Conservation (phyloP, 352 stramenopile species). For the Pythium dissimile region DNA sequence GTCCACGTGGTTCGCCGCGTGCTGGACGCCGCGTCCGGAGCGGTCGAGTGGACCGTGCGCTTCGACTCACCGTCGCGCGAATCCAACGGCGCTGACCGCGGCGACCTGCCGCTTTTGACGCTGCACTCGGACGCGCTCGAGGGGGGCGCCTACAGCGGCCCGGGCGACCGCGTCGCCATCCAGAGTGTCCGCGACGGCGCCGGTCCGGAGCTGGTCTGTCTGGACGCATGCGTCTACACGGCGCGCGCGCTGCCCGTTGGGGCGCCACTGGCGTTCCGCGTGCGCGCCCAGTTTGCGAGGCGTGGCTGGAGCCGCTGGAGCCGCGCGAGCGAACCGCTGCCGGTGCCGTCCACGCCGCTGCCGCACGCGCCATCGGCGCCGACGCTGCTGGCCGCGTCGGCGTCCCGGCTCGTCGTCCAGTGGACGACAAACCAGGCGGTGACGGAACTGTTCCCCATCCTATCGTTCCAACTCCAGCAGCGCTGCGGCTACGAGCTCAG, state of each 20-base stretch:
- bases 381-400: conserved; percentile 32
- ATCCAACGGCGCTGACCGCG: conserved; percentile 12
- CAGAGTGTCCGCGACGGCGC: conserved; percentile 33
- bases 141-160: conserved; percentile 39
- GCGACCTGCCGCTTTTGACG: conserved; percentile 40
- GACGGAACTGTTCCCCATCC: conserved; percentile 32
- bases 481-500: conserved; percentile 39
- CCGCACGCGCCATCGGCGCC: conserved; percentile 40
- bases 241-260: conserved; percentile 24
- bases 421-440: conserved; percentile 25
- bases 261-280: conserved; percentile 39
- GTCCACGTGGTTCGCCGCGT: conserved; percentile 50
- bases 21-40: conserved; percentile 16
- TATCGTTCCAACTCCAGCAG: conserved; percentile 43
- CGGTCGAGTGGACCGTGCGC: conserved; percentile 50
- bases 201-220: conserved; percentile 23
- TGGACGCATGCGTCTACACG: conserved; percentile 25
- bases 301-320: conserved; percentile 59
- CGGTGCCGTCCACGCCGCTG: conserved; percentile 32
- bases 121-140: conserved; percentile 54
- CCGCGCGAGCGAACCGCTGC: conserved; percentile 29
- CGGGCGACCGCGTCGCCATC: conserved; percentile 49
- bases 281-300: conserved; percentile 35
- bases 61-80: conserved; percentile 33
- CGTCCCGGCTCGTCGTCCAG: conserved; percentile 35